phyloP scores from a whole-genome alignment of 176 grass and related monocot genomes.

The Musa acuminata region DNA sequence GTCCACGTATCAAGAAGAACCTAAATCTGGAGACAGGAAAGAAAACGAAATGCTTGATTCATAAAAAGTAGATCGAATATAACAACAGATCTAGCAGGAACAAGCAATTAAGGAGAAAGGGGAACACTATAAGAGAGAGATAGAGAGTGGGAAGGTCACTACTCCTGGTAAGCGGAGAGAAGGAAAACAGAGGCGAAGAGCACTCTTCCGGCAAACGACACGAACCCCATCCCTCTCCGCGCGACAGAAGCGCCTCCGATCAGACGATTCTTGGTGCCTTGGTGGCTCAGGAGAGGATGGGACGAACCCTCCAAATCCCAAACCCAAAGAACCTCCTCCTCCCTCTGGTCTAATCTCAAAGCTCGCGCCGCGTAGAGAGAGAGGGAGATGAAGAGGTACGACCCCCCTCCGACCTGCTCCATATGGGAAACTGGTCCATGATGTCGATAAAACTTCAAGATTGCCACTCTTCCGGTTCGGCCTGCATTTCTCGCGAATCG shows the following conservation, averaged over 20 bases:
- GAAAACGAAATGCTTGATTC: not conserved
- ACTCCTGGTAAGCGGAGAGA: slow-evolving; percentile 75
- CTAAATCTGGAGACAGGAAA: not conserved
- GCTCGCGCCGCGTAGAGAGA: too few relatives aligned
- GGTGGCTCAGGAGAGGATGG: too few relatives aligned
- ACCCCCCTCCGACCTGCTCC: too few relatives aligned
- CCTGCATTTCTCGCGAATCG: too few relatives aligned
- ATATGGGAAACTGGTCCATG: too few relatives aligned
- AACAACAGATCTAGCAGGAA: slow-evolving; percentile 23
- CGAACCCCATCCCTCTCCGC: slow-evolving; percentile 36
- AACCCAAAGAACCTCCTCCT: too few relatives aligned
- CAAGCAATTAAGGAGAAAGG: not conserved
- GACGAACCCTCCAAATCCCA: too few relatives aligned
- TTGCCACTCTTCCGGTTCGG: too few relatives aligned
- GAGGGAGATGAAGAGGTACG: too few relatives aligned
- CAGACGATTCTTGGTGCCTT: not conserved
- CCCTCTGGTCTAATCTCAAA: too few relatives aligned
- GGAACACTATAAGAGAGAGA: not conserved
- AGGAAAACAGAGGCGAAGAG: slow-evolving; percentile 80
- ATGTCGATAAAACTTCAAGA: too few relatives aligned
- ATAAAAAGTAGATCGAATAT: not conserved
- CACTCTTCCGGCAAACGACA: slow-evolving; percentile 66
- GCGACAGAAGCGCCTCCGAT: not conserved
- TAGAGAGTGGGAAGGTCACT: not conserved
- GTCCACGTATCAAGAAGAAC: not conserved